A percentile compares a stretch with the other conserved stretches of the same genome.
Evolutionary conservation across 345 rosid species (phyloP).

Genomic region (Orychophragmus violaceus): DNA sequence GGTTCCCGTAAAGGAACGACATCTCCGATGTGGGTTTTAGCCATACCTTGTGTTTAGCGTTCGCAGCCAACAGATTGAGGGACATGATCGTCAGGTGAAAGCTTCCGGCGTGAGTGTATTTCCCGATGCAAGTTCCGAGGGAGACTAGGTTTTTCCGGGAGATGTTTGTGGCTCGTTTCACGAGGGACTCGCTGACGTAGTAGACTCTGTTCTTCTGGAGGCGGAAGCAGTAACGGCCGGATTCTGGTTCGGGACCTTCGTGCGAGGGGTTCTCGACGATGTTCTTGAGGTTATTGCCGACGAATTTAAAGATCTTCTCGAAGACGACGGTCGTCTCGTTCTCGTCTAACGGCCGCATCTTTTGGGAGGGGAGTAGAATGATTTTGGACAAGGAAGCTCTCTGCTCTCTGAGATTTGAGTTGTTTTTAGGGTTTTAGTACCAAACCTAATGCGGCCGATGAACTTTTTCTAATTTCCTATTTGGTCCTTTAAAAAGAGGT

Average conservation of each 20-base stretch:
- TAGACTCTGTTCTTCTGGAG: conserved; percentile 76
- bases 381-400: background rate
- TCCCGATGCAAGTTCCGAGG: conserved; percentile 77
- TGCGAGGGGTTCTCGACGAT: conserved; percentile 79
- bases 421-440: conserved; percentile 15
- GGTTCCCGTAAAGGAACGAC: conserved; percentile 91
- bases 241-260: conserved; percentile 73
- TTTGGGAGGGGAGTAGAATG: background rate
- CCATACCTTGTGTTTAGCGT: conserved; percentile 90
- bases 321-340: conserved; percentile 81
- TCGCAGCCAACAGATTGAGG: conserved; percentile 54
- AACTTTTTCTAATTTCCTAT: background rate
- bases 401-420: background rate
- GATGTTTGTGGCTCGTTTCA: conserved; percentile 80
- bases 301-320: conserved; percentile 76
- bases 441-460: conserved; percentile 17
- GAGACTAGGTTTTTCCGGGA: conserved; percentile 53
- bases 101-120: conserved; percentile 69
- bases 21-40: conserved; percentile 85
- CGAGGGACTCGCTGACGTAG: conserved; percentile 76
- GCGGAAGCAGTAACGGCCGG: conserved; percentile 89
- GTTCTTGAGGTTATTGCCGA: conserved; percentile 87
- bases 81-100: conserved; percentile 70
- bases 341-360: conserved; percentile 83
- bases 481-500: background rate